These are phyloP conservation scores for Heliosperma pusillum DNA, from an alignment of 148 eudicot species.

Conservation along the genomic window DNA sequence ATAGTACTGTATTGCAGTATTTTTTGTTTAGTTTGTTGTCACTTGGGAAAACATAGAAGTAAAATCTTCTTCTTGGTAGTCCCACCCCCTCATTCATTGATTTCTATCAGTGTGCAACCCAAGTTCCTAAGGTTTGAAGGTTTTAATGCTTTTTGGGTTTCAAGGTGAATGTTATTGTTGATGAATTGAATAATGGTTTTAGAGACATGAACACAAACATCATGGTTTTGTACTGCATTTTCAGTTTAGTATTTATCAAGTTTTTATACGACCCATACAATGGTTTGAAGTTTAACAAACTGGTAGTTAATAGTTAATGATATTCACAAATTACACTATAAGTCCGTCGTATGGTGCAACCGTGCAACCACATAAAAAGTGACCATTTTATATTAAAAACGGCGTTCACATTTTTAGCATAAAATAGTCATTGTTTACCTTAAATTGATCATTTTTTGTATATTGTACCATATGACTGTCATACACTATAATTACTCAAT, in stretches of 20 bases:
- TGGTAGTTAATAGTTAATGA: neutral
- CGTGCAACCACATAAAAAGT: no score
- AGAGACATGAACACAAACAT: neutral
- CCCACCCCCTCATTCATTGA: conserved; percentile 9
- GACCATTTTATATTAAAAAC: no score
- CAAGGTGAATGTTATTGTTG: conserved; percentile 22
- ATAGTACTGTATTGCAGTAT: no score
- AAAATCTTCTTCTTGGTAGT: conserved; percentile 16
- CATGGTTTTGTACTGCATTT: no score
- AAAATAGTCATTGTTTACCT: no score
- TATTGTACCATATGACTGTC: no score
- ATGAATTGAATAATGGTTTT: neutral
- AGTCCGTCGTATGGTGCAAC: no score
- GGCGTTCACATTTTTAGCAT: no score
- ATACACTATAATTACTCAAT: no score
- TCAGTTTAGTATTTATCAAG: no score
- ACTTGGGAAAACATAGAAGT: conserved; percentile 6
- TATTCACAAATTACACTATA: no score
- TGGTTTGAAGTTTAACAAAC: neutral
- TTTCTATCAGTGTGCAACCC: neutral
- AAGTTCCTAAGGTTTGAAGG: conserved; percentile 8
- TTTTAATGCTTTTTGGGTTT: conserved; percentile 5
- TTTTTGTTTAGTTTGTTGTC: neutral
- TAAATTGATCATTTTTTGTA: no score
- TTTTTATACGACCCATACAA: neutral